Evolutionary conservation across 129 eudicot species (phyloP), one percentile per base, ranked within the genome.

Genomic region (Heracleum sosnowskyi): DNA sequence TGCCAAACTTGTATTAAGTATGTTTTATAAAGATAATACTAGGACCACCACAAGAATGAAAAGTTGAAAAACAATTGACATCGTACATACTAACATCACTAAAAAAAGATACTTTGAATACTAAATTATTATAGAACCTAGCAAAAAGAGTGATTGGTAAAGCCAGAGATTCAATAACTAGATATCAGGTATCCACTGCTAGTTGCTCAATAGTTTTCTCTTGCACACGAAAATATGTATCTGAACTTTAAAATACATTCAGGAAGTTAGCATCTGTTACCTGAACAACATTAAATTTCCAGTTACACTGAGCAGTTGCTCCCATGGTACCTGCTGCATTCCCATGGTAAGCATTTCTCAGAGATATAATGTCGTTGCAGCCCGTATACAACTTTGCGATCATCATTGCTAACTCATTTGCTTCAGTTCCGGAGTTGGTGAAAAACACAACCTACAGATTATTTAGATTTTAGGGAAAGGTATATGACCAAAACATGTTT

Each of bases 331-430:
- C 91, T 13, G 96, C 88, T 24, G 96, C 97, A 36, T 92, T 92
- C 69, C 98, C 98, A 86, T 93, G 98, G 79, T 93, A 93, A 1
- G 93, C 97, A 68, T 93, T 93, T 86, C 98, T 88, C 73, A 93
- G n/a, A 4, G 98, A 91, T 42, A 93, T 75, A 34, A 93, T 90
- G 53, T 90, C 98, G 31, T 90, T 89, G 85, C 91, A 89, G 13
- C 97, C 96, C 0, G 96, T 93, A 68, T 93, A 91, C 42, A 93
- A 70, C 35, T 90, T 79, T 26, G 97, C 97, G 62, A 91, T 93
- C 93, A 91, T 64, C 92, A 89, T 80, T 22, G 98, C 98, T 64
- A 93, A 82, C 80, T 93, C 98, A n/a, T 93, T 93, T n/a, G 98
- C 98, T 76, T 93, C 98, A 0, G 98, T 90, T 47, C 98, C 98